Evolutionary conservation across 2,329 filamentous ascomycete species (phyloP), one percentile per base, ranked within the genome.

Genomic region (Raffaelea ambrosiae): DNA sequence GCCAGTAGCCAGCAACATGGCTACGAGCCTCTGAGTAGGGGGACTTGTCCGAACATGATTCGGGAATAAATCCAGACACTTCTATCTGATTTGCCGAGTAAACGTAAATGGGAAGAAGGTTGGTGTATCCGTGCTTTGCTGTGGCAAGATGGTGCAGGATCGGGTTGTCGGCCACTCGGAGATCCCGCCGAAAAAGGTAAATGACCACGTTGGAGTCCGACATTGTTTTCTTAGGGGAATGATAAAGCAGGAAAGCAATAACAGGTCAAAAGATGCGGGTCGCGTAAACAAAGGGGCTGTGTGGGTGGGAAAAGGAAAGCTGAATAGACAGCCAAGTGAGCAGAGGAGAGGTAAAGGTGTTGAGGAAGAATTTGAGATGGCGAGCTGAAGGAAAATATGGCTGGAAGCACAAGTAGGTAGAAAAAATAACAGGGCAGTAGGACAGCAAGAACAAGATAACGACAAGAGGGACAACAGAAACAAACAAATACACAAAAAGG

Each of bases 1-100:
- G 72, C 82, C 83, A 88, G 59, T 86, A 86, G 1, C 72, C 68
- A 13, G 74, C 83, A 3, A 84, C 66, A n/a, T 70, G 61, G 55
- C 83, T 86, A 49, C 76, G 72, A 3, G 86, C 84, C 57, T 81
- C 77, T 0, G 81, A 81, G 53, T 85, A 89, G 0, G 86, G 86
- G 7, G 74, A 84, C 7, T 23, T 11, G 43, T 68, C 64, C 43
- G 65, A 56, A 11, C 70, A 16, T 8, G 11, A 66, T 41, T 73
- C 61, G 14, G 66, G 64, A n/a, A 90, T 65, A 57, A 91, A 86
- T 2, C 87, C 87, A 0, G 83, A 85, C 1, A 86, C 70, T 59
- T 91, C 86, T 20, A 90, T 67, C 56, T 91, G 85, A 45, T 85
- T 72, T 3, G 84, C 76, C 0, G 79, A 71, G 45, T 89, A 80